Base-by-base conservation (phyloP, 345 rosid genomes). In the Gossypium herbaceum region DNA sequence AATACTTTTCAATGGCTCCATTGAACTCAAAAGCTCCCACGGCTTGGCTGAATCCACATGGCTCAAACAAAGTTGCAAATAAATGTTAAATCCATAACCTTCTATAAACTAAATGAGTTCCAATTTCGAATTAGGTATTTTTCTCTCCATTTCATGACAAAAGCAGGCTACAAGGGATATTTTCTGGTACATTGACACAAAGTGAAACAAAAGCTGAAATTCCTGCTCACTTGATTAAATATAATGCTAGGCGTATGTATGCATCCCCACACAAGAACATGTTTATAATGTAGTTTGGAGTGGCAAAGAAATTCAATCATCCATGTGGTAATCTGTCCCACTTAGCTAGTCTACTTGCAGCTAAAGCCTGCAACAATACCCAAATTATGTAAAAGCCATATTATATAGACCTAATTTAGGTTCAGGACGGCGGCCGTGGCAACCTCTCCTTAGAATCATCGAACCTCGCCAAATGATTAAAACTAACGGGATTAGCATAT, bases 381-480 rank as follows among this genome's bases (percentile, higher is more conserved):
- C 24, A 60, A 11, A 24, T 24, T 12, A 19, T 9, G 41, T 9
- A 11, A 60, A 59, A 59, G 9, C n/a, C 41, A 12, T 24, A 59
- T 58, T 58, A 62, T 29, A 29, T 29, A 29, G 39, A 29, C 39
- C 39, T 29, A 29, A 3, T 29, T 29, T 29, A 29, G 39, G 39
- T 29, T 29, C 39, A 29, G 39, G 39, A 29, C 60, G 61, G 25
- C 61, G 29, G 61, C 27, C 25, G 11, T 20, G 39, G 17, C 63
- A 19, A 8, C 9, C 77, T 16, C 47, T 66, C 19, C 67, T 76
- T 80, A 68, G 79, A 82, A 68, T 58, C 64, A 63, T 74, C 81
- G 61, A 62, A 29, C 50, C 76, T 10, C 52, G 29, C 77, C 80
- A 64, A 80, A 82, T 73, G 70, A 75, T 72, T 75, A 34, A 44